Percentiles rank a stretch among this genome's conserved stretches.
Conservation (phyloP, 192 early-diverging fungal genomes). For the Entomortierella chlamydospora region DNA sequence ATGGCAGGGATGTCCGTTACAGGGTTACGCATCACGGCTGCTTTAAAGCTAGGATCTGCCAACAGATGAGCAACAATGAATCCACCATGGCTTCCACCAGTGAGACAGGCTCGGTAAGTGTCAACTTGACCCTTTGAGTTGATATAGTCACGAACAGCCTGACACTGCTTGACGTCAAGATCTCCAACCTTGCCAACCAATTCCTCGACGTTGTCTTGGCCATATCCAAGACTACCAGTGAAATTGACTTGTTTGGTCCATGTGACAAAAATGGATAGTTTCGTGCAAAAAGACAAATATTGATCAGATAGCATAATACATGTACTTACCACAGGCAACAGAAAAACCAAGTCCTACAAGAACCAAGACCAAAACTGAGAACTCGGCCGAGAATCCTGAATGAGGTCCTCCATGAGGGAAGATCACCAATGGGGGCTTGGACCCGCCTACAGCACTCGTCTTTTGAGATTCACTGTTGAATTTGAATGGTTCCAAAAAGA, state of each 20-base stretch:
- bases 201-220: conserved; percentile 72
- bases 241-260: conserved; percentile 69
- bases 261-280: background rate
- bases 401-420: conserved; percentile 88
- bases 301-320: too few species aligned
- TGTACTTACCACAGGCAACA: conserved; percentile 55
- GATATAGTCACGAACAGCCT: conserved; percentile 58
- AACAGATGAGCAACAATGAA: conserved; percentile 72
- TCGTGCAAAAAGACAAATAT: background rate
- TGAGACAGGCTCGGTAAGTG: conserved; percentile 59
- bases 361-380: conserved; percentile 55
- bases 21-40: conserved; percentile 77
- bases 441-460: conserved; percentile 29
- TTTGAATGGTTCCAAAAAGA: conserved; percentile 48
- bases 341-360: conserved; percentile 73
- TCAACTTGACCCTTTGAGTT: conserved; percentile 58
- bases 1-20: conserved; percentile 61
- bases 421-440: conserved; percentile 70
- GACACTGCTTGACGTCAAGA: conserved; percentile 74
- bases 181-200: conserved; percentile 76
- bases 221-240: conserved; percentile 83
- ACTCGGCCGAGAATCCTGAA: conserved; percentile 63
- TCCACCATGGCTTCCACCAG: conserved; percentile 84
- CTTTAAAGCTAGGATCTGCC: conserved; percentile 67
- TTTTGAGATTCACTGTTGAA: conserved; percentile 15